Percentiles rank a stretch among this genome's conserved stretches.
These are phyloP conservation scores for Triticum dicoccoides DNA, from an alignment of 176 grass and related monocot species.

Conservation along the genomic window DNA sequence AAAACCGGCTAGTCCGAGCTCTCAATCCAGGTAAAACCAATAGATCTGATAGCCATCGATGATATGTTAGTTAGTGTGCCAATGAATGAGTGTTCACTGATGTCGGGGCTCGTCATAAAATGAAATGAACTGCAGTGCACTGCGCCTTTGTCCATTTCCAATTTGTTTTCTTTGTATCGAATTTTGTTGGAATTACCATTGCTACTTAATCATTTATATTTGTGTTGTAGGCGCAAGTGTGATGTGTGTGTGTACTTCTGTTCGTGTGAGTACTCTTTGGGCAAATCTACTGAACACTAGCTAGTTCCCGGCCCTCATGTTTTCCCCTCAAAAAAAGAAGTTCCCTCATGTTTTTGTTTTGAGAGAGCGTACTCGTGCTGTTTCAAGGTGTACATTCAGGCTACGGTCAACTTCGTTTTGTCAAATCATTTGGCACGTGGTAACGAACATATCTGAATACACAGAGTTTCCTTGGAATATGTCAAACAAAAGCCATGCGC, in stretches of 20 bases:
- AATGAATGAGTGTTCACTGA: too few species aligned
- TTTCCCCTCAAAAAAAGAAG: not conserved
- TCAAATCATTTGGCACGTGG: not conserved
- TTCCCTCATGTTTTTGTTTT: not conserved
- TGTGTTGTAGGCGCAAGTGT: not conserved
- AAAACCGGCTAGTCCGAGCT: too few species aligned
- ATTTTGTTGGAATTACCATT: not conserved
- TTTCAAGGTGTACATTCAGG: too few species aligned
- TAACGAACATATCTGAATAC: not conserved
- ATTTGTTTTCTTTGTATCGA: too few species aligned
- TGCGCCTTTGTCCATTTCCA: too few species aligned
- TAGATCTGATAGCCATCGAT: too few species aligned
- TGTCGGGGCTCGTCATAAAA: too few species aligned
- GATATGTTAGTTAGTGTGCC: too few species aligned
- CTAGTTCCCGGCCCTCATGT: too few species aligned
- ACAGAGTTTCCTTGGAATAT: not conserved
- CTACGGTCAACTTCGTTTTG: too few species aligned
- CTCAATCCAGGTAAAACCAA: too few species aligned
- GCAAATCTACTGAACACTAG: not conserved
- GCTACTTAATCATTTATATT: not conserved
- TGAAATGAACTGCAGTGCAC: too few species aligned
- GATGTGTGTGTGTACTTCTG: not conserved
- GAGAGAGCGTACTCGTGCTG: not conserved
- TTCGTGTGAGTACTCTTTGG: not conserved
- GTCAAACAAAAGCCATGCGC: not conserved